Percentiles rank a stretch among this genome's conserved stretches.
Evolutionary conservation across 257 asterid genomes (phyloP).

Genomic region (Solanum infundibuliforme): DNA sequence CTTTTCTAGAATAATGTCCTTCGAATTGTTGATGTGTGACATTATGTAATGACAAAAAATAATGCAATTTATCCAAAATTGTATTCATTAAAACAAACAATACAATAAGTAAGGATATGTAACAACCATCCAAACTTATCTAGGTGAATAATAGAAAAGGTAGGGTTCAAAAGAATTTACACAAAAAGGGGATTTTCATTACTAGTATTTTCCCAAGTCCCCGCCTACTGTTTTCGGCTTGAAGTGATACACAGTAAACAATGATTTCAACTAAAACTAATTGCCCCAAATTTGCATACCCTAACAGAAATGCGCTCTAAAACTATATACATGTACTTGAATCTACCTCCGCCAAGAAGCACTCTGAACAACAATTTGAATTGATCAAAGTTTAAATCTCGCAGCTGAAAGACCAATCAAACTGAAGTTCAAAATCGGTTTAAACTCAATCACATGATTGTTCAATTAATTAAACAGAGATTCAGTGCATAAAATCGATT

Average conservation of each 20-base stretch:
- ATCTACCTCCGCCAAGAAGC: background rate
- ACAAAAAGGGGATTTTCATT: background rate
- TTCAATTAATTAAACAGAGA: background rate
- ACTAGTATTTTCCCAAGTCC: background rate
- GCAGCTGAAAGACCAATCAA: background rate
- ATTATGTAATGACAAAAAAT: background rate
- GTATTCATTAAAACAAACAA: background rate
- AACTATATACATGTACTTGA: background rate
- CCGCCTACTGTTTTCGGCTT: background rate
- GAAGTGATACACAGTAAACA: background rate
- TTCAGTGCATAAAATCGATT: background rate
- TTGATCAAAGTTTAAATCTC: background rate
- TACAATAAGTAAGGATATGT: background rate
- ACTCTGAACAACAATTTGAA: background rate
- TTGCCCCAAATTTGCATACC: background rate
- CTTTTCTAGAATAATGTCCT: background rate
- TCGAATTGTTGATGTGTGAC: background rate
- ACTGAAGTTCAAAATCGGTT: background rate
- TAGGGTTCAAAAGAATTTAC: background rate
- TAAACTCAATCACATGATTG: background rate
- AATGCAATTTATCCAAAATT: background rate
- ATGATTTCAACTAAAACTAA: background rate
- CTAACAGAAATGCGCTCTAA: background rate
- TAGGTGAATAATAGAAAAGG: background rate
- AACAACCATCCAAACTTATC: background rate